A percentile compares a stretch with the other conserved stretches of the same genome.
These are phyloP conservation scores for Coniochaeta pulveracea DNA, from an alignment of 2,329 filamentous ascomycete genomes.

Conservation along the genomic window DNA sequence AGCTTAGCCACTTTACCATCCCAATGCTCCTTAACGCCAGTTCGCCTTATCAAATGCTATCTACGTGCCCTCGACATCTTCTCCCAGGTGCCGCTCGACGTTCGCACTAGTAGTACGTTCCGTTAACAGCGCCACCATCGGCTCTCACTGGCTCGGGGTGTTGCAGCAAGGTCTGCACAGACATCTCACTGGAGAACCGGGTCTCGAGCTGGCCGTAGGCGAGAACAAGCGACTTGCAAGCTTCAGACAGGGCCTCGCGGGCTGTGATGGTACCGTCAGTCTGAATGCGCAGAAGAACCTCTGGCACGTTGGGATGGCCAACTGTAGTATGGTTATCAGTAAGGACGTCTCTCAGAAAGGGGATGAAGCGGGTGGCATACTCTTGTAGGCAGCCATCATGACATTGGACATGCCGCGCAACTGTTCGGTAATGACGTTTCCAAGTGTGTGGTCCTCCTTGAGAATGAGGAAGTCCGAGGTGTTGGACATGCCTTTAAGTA, in stretches of 20 bases:
- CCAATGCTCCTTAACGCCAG: slow-evolving; percentile 1
- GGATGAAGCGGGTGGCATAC: slow-evolving; percentile 29
- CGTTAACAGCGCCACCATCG: no score
- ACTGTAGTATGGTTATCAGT: slow-evolving; percentile 23
- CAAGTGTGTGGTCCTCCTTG: slow-evolving; percentile 95
- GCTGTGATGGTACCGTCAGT: slow-evolving; percentile 82
- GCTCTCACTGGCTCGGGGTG: no score
- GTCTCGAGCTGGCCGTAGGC: slow-evolving; percentile 73
- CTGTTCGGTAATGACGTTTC: slow-evolving; percentile 77
- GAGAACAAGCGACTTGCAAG: slow-evolving; percentile 72
- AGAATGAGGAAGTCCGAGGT: slow-evolving; percentile 91
- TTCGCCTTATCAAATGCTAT: background rate
- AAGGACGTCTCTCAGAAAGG: background rate
- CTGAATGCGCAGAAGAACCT: slow-evolving; percentile 67
- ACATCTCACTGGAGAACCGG: no score
- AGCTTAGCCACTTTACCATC: no score
- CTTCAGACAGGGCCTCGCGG: slow-evolving; percentile 75
- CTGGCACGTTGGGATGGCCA: slow-evolving; percentile 48
- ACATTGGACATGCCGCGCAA: slow-evolving; percentile 78
- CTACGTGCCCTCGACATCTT: no score
- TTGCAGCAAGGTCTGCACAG: no score
- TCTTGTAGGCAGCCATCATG: slow-evolving; percentile 85
- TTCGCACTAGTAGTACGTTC: no score
- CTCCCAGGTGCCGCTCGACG: no score
- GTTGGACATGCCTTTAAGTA: slow-evolving; percentile 56